A percentile compares a stretch with the other conserved stretches of the same genome.
Evolutionary conservation across 805 yeast species (phyloP).

Genomic region (Clavispora santaluciae): DNA sequence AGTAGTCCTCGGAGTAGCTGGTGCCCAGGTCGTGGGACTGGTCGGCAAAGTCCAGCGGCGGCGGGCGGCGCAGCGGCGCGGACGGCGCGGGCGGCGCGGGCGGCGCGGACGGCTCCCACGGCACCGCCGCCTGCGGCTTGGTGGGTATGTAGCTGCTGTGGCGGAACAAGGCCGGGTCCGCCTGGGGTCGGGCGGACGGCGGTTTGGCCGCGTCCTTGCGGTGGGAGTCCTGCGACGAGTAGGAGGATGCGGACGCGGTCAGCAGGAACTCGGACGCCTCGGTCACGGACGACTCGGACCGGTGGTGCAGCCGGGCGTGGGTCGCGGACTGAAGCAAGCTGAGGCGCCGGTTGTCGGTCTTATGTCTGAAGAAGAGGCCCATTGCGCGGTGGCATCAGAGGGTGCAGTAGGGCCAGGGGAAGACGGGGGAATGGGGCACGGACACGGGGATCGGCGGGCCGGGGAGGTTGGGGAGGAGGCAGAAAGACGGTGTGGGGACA

Average conservation of each 20-base stretch:
- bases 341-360: constrained; percentile 9
- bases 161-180: background rate
- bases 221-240: constrained; percentile 18
- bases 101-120: background rate
- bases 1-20: constrained; percentile 4
- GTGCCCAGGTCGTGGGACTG: background rate
- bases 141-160: background rate
- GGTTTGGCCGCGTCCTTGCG: background rate
- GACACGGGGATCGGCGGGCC: no score
- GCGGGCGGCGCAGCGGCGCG: background rate
- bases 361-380: constrained; percentile 21
- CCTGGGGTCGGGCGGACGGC: background rate
- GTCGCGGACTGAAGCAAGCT: background rate
- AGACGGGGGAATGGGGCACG: background rate
- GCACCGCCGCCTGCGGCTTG: background rate
- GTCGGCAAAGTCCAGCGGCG: background rate
- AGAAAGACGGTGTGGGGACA: background rate
- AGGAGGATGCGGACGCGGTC: constrained; percentile 27
- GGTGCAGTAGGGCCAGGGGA: background rate
- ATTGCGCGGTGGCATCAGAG: constrained; percentile 5
- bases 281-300: constrained; percentile 12
- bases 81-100: constrained; percentile 2
- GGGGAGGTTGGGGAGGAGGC: no score
- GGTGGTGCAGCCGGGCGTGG: background rate
- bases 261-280: constrained; percentile 33